Evolutionary conservation across 352 stramenopile species (phyloP).

Genomic region (Phytophthora pinifolia): DNA sequence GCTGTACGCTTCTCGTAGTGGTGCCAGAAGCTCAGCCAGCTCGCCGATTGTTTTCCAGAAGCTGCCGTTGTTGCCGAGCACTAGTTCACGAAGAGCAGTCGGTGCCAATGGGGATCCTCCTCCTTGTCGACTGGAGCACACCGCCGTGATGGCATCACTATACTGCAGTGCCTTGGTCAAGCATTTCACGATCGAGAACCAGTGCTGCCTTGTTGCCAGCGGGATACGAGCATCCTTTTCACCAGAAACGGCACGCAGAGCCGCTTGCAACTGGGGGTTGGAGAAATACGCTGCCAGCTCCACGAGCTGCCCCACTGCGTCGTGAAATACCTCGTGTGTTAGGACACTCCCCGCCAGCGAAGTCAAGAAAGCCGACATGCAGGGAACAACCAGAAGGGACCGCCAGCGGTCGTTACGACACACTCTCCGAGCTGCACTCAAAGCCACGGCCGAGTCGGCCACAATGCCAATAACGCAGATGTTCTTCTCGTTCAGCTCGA

Average conservation of each 20-base stretch:
- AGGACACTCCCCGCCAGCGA: constrained; percentile 57
- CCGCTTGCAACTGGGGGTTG: constrained; percentile 42
- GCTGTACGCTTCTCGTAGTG: constrained; percentile 60
- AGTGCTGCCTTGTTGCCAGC: constrained; percentile 58
- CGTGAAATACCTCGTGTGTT: constrained; percentile 49
- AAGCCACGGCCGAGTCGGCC: constrained; percentile 56
- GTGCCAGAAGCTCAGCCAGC: constrained; percentile 46
- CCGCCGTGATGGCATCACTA: constrained; percentile 48
- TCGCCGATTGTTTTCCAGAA: constrained; percentile 50
- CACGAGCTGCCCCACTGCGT: constrained; percentile 57
- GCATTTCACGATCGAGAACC: constrained; percentile 66
- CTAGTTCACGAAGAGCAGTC: constrained; percentile 52
- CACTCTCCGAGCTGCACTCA: constrained; percentile 59
- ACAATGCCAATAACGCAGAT: constrained; percentile 79
- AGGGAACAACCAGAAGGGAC: constrained; percentile 68
- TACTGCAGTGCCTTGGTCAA: constrained; percentile 51
- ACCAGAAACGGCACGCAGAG: constrained; percentile 38
- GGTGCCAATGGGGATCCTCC: constrained; percentile 21
- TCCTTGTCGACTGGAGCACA: constrained; percentile 42
- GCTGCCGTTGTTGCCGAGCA: constrained; percentile 46
- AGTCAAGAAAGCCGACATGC: constrained; percentile 54
- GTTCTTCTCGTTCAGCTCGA: constrained; percentile 47
- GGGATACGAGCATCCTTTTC: constrained; percentile 46
- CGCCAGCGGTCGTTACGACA: constrained; percentile 38
- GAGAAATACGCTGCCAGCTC: constrained; percentile 68